Conservation (phyloP, 495 filamentous ascomycete genomes). For the Podospora fimiseda region DNA sequence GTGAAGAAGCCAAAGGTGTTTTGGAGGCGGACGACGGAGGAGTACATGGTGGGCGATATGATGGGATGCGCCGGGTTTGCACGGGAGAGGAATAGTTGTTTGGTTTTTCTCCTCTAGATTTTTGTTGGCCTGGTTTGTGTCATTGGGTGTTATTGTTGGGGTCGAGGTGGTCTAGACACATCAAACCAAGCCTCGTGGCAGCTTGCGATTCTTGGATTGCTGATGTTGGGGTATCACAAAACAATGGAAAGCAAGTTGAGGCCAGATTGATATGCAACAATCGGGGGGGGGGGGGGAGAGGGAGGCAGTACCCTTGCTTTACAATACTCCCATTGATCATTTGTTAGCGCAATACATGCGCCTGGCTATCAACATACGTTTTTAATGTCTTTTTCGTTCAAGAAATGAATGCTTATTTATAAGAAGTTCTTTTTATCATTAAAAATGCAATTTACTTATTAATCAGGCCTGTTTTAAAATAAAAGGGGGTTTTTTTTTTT, state of each 20-base stretch:
- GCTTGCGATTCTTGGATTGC: neutral
- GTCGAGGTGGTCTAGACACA: neutral
- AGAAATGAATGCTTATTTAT: too few relatives aligned
- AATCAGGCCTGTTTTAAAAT: too few relatives aligned
- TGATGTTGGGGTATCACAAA: neutral
- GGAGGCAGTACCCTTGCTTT: too few relatives aligned
- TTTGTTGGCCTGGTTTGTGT: slow-evolving; percentile 9
- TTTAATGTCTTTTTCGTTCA: too few relatives aligned
- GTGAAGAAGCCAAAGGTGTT: slow-evolving; percentile 98
- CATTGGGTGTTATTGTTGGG: neutral
- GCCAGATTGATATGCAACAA: slow-evolving; percentile 30
- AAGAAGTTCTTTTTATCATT: too few relatives aligned
- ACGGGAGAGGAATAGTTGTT: neutral
- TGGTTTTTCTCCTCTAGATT: neutral
- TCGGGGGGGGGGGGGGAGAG: slow-evolving; percentile 8
- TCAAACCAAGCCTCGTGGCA: neutral
- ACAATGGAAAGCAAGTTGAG: slow-evolving; percentile 16
- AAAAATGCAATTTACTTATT: too few relatives aligned
- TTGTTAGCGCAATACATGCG: too few relatives aligned
- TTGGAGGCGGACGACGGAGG: slow-evolving; percentile 72
- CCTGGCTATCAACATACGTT: too few relatives aligned
- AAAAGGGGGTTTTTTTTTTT: too few relatives aligned
- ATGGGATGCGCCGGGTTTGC: slow-evolving; percentile 1
- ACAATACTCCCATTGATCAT: neutral
- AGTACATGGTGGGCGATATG: slow-evolving; percentile 67